Evolutionary conservation across 1,284 basidiomycete species (phyloP), one percentile per base, ranked within the genome.

Genomic region (Leccinum solheimii): DNA sequence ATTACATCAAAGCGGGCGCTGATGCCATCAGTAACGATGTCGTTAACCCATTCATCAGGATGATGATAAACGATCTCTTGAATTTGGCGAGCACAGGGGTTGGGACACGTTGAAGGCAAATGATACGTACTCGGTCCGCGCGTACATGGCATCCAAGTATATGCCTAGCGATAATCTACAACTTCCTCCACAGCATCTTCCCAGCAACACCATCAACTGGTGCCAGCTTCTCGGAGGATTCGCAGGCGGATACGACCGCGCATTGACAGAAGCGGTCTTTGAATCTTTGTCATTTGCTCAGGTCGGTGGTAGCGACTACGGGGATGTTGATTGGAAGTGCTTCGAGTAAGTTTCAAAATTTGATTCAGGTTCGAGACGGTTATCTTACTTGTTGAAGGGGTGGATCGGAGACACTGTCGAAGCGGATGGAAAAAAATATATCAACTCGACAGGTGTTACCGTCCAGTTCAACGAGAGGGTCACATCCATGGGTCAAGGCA

Each of bases 201-300:
- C 64, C 7, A 61, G 14, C n/a, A 56, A 62, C 5, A 62, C 62
- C 9, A 64, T 70, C 40, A 67, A 69, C 49, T 73, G 70, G 70
- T 68, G 64, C 21, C 67, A 63, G 27, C 60, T 66, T 26, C 60
- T 73, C 5, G 62, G 40, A 21, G 36, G 48, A 3, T 61, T 58
- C 30, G 59, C 57, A 7, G 61, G 60, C 3, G 56, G 55, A 54
- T 72, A 65, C 48, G 64, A 73, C 23, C 53, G 56, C 0, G 64
- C 53, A 21, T 40, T 72, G 49, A 57, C 60, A 0, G 72, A 74
- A 56, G 23, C 56, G 1, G 66, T 71, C 23, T 56, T 72, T 11
- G 45, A 32, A 7, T 38, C 56, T 3, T 26, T 70, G 52, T 43
- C 62, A 21, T 69, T 69, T 13, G 61, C 67, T 14, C 27, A 57